Evolutionary conservation across 176 grass and related monocot species (phyloP), one percentile per base, ranked within the genome.

Genomic region (Musa beccarii): DNA sequence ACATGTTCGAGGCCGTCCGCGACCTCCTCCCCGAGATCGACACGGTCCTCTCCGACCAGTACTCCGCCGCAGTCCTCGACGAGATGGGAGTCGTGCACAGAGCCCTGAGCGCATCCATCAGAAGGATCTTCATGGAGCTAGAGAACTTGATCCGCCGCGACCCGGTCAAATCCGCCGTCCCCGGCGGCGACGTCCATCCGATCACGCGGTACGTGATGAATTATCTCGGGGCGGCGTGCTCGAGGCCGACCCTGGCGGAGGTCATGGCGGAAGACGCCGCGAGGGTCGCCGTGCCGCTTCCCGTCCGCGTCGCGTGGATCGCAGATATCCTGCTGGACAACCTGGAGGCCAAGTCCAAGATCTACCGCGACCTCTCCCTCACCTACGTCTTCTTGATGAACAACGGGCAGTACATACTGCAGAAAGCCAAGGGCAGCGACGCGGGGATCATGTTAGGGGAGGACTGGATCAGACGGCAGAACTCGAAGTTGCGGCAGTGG

Each of bases 121-220:
- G 79, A 67, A 49, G 49, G 59, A 83, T 89, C 56, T 80, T 85
- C 53, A 73, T 77, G 83, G 73, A 75, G 63, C 72, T 85, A 17
- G 83, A 89, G 66, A 89, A 89, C 4, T 63, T 62, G 28, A 83
- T 85, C 59, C n/a, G 72, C 5, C 15, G 49, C 29, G 86, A 89
- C 73, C 78, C 77, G 56, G 79, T 28, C 54, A 51, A 51, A 1
- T 71, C 72, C 65, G 55, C 73, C 50, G 76, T 75, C 34, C 51
- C 56, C 66, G 80, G 76, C 43, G 83, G 80, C 15, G 68, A 77
- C 66, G 49, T 83, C 13, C 80, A 85, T 55, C 87, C 87, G 15
- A 79, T 85, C 15, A 89, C 83, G 61, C 84, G 87, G 15, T 89
- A 80, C 54, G 80, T 86, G 25, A 89, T 85, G 77, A 85, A 89